A percentile compares a stretch with the other conserved stretches of the same genome.
phyloP scores from a whole-genome alignment of 1,139 yeast genomes.

The Candida buenavistaensis region DNA sequence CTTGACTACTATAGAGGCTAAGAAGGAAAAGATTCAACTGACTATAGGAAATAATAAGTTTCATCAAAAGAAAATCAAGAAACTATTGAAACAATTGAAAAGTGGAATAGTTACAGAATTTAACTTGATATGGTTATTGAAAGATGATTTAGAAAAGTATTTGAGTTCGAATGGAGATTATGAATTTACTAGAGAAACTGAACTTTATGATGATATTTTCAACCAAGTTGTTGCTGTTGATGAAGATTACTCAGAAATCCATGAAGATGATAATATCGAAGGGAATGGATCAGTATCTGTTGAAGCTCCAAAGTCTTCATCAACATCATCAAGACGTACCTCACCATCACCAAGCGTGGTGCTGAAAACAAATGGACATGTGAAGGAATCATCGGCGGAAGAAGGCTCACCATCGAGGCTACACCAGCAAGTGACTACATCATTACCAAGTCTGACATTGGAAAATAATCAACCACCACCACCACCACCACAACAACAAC shows the following conservation, averaged over 20 bases:
- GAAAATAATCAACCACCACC: constrained; percentile 1
- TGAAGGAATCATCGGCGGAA: constrained; percentile 1
- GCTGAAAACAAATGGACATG: constrained; percentile 4
- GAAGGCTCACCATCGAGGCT: not conserved
- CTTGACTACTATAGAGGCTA: constrained; percentile 37
- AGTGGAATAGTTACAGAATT: constrained; percentile 32
- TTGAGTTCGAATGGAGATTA: constrained; percentile 43
- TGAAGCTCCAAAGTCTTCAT: constrained; percentile 1
- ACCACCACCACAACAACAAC: constrained; percentile 4
- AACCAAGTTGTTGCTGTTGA: constrained; percentile 20
- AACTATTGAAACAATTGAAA: constrained; percentile 32
- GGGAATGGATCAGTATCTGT: constrained; percentile 7
- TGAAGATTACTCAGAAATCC: constrained; percentile 16
- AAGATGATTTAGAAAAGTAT: constrained; percentile 42
- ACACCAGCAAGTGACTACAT: constrained; percentile 3
- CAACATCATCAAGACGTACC: constrained; percentile 1
- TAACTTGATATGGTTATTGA: constrained; percentile 35
- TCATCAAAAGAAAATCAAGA: constrained; percentile 39
- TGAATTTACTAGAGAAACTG: constrained; percentile 36
- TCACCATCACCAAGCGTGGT: constrained; percentile 5
- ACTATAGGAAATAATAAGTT: constrained; percentile 36
- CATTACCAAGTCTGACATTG: no score
- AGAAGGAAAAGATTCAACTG: constrained; percentile 44
- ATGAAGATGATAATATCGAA: constrained; percentile 11
- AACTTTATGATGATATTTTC: constrained; percentile 45